Percentiles rank a stretch among this genome's conserved stretches.
phyloP scores from a whole-genome alignment of 1,284 basidiomycete species.

The Pseudozyma sp. region DNA sequence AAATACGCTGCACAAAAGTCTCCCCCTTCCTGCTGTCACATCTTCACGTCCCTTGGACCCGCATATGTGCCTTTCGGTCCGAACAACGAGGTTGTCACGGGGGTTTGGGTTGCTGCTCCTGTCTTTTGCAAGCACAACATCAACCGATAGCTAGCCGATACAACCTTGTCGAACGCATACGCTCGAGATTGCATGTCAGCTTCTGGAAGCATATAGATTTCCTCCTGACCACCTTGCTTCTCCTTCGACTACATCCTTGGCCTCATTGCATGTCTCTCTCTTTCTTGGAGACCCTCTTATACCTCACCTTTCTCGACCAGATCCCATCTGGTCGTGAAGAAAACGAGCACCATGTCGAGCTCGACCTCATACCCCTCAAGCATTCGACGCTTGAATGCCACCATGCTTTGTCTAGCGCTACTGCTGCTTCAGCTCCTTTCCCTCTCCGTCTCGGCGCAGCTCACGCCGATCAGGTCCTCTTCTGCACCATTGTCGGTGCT shows the following conservation, averaged over 20 bases:
- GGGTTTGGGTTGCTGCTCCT: no score
- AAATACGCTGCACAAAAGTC: no score
- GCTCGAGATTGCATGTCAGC: neutral
- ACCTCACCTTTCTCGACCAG: neutral
- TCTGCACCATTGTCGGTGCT: neutral
- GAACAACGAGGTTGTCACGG: no score
- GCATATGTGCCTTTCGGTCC: no score
- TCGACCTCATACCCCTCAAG: neutral
- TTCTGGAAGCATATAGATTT: neutral
- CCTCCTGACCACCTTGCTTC: neutral
- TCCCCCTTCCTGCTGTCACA: no score
- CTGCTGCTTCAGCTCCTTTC: slow-evolving; percentile 15
- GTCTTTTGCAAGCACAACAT: no score
- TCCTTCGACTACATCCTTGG: neutral
- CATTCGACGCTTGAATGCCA: neutral
- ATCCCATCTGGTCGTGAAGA: neutral
- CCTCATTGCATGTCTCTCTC: neutral
- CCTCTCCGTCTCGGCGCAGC: neutral
- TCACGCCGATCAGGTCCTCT: slow-evolving; percentile 2
- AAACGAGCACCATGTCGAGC: neutral
- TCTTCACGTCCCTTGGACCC: no score
- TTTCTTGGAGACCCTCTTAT: no score
- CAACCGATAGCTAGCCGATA: no score
- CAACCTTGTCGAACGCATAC: no score
- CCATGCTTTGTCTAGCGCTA: slow-evolving; percentile 16